Percentiles rank a stretch among this genome's conserved stretches.
Conservation (phyloP, 192 early-diverging fungal species). For the Obelidium mucronatum region DNA sequence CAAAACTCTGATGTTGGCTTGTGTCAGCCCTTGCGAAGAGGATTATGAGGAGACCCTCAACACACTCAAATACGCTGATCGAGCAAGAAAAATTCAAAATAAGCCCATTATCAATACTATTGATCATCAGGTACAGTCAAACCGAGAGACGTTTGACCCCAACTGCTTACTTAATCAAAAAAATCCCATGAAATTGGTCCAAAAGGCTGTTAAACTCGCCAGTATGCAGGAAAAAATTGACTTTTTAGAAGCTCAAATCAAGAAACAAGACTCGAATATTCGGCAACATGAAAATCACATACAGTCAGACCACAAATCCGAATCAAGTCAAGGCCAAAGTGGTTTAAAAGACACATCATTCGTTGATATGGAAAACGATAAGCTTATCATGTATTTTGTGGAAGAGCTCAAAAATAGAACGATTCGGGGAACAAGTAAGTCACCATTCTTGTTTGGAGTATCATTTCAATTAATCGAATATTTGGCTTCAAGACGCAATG, state of each 20-base stretch:
- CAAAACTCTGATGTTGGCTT: conserved; percentile 64
- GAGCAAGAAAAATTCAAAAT: conserved; percentile 63
- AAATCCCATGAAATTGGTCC: background rate
- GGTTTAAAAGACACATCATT: conserved; percentile 5
- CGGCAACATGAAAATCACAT: background rate
- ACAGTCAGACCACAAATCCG: background rate
- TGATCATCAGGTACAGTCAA: conserved; percentile 34
- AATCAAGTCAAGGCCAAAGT: background rate
- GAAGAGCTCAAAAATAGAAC: conserved; percentile 55
- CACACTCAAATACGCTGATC: conserved; percentile 81
- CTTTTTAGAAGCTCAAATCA: conserved; percentile 35
- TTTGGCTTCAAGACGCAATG: conserved; percentile 45
- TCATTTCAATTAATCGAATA: no score
- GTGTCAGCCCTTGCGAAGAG: conserved; percentile 71
- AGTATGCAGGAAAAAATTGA: conserved; percentile 49
- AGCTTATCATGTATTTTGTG: conserved; percentile 47
- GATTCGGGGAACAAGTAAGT: conserved; percentile 45
- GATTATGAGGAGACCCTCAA: conserved; percentile 92
- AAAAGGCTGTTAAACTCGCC: conserved; percentile 36
- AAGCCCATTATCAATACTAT: conserved; percentile 56
- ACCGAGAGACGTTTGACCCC: background rate
- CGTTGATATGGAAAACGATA: conserved; percentile 44
- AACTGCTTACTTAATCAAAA: background rate
- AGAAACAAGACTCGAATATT: background rate
- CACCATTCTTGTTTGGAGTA: background rate